Conservation (phyloP, 495 filamentous ascomycete genomes). For the Xylaria flabelliformis region DNA sequence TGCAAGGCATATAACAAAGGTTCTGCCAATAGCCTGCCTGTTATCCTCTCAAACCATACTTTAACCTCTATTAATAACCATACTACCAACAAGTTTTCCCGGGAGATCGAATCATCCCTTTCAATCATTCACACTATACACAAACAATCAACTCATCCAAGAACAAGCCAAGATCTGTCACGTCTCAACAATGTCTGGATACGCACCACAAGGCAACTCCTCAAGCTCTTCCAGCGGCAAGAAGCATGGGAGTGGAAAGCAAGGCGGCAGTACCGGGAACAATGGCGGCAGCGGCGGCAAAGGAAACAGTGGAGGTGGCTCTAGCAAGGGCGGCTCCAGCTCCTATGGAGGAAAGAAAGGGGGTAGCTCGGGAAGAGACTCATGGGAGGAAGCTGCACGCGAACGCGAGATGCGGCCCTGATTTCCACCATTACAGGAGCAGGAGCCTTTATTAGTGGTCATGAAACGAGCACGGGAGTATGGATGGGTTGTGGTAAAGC, state of each 20-base stretch:
- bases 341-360: conserved; percentile 18
- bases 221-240: conserved; percentile 11
- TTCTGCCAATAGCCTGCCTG: not conserved
- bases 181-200: conserved; percentile 13
- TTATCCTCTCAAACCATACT: not conserved
- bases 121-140: not conserved
- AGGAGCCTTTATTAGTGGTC: not conserved
- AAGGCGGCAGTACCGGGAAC: not conserved
- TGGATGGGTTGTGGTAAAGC: not conserved
- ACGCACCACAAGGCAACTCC: conserved; percentile 16
- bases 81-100: not conserved
- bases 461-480: not conserved
- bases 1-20: not conserved
- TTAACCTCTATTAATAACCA: not conserved
- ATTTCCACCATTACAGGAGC: not conserved
- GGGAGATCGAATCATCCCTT: not conserved
- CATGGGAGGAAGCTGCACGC: conserved; percentile 23
- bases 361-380: conserved; percentile 11
- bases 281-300: not conserved
- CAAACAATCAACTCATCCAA: not conserved
- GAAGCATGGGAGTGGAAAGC: not conserved
- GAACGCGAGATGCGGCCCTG: conserved; percentile 19
- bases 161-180: not conserved
- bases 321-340: conserved; percentile 7
- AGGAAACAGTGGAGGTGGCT: conserved; percentile 12